phyloP scores from a whole-genome alignment of 768 basidiomycete species.

The Pulveroboletus sp. region DNA sequence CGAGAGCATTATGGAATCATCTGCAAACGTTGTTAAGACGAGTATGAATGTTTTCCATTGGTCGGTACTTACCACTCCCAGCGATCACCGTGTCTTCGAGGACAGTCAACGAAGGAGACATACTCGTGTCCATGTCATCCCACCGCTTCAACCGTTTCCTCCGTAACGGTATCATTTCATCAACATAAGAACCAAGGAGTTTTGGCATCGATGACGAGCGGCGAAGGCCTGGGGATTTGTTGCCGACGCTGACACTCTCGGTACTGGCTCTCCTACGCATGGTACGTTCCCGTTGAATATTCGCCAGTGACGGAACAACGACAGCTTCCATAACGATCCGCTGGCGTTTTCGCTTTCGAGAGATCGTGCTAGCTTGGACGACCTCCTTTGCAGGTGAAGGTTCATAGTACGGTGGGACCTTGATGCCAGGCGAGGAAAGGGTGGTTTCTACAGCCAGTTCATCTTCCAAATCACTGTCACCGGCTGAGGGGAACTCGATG shows the following conservation, averaged over 20 bases:
- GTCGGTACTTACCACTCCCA: constrained; percentile 29
- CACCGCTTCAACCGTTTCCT: constrained; percentile 27
- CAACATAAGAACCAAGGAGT: constrained; percentile 12
- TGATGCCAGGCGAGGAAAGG: constrained; percentile 22
- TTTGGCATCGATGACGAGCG: constrained; percentile 25
- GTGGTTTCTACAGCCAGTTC: constrained; percentile 24
- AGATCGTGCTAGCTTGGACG: constrained; percentile 1
- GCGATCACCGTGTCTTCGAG: constrained; percentile 32
- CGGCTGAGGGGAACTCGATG: constrained; percentile 23
- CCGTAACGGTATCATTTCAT: constrained; percentile 8
- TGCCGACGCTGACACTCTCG: constrained; percentile 1
- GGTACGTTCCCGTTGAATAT: constrained; percentile 19
- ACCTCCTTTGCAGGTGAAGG: not conserved
- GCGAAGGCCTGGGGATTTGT: constrained; percentile 18
- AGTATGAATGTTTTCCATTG: not conserved
- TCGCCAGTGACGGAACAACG: constrained; percentile 39
- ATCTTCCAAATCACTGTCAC: constrained; percentile 30
- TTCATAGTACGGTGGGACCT: not conserved
- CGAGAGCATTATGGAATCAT: constrained; percentile 45
- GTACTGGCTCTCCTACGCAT: constrained; percentile 22
- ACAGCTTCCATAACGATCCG: constrained; percentile 50
- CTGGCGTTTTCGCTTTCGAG: constrained; percentile 43
- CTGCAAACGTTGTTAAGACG: constrained; percentile 24
- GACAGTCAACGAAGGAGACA: constrained; percentile 13
- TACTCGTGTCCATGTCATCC: constrained; percentile 16